Evolutionary conservation across 2,329 filamentous ascomycete species (phyloP).

Genomic region (Pseudogymnoascus sp.): DNA sequence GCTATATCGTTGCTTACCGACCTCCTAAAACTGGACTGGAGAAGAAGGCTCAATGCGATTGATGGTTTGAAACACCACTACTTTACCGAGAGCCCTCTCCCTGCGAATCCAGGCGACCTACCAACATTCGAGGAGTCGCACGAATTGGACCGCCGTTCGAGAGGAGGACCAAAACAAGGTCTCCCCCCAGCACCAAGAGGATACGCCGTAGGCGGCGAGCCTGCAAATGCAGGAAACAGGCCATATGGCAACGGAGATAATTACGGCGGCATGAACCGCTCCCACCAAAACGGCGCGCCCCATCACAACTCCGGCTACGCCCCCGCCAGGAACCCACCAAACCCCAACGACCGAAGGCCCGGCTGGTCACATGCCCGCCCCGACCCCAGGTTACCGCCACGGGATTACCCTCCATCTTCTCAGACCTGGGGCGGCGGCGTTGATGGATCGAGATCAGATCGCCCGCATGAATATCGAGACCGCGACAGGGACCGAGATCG

Average conservation of each 20-base stretch:
- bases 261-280: slow-evolving; percentile 20
- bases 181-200: slow-evolving; percentile 87
- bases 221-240: slow-evolving; percentile 17
- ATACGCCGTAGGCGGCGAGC: slow-evolving; percentile 71
- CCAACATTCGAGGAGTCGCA: slow-evolving; percentile 90
- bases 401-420: slow-evolving; percentile 14
- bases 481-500: slow-evolving; percentile 30
- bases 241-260: slow-evolving; percentile 19
- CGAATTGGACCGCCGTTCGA: slow-evolving; percentile 88
- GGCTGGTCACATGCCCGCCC: slow-evolving; percentile 25
- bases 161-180: slow-evolving; percentile 74
- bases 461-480: slow-evolving; percentile 34
- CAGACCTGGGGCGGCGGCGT: slow-evolving; percentile 5
- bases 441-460: slow-evolving; percentile 25
- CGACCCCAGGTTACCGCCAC: slow-evolving; percentile 24
- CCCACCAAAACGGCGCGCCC: slow-evolving; percentile 23
- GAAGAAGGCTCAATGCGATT: slow-evolving; percentile 79
- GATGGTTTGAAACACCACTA: slow-evolving; percentile 91
- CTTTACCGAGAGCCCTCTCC: slow-evolving; percentile 71
- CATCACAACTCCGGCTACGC: slow-evolving; percentile 17
- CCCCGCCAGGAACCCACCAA: slow-evolving; percentile 14
- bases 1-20: slow-evolving; percentile 76
- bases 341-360: slow-evolving; percentile 25
- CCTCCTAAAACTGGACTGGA: slow-evolving; percentile 82
- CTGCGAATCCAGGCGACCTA: slow-evolving; percentile 76